These are phyloP conservation scores for Hamamelis virginiana DNA, from an alignment of 164 flowering plant species.

Conservation along the genomic window DNA sequence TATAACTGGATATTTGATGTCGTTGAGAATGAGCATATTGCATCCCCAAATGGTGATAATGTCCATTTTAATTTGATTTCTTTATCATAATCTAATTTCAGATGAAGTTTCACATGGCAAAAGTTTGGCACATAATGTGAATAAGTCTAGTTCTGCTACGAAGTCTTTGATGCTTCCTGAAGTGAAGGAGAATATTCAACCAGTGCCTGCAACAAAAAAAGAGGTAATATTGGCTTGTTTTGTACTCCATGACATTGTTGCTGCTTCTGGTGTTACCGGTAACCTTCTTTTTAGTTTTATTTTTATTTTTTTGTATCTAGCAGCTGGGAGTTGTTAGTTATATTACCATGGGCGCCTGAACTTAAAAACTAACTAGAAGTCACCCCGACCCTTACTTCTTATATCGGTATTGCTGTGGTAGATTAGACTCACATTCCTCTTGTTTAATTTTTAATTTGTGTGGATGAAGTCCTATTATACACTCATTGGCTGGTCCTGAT, in stretches of 20 bases:
- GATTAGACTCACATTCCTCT: too few species aligned
- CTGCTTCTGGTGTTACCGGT: background rate
- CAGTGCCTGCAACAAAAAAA: conserved; percentile 15
- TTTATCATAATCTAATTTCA: conserved; percentile 12
- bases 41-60: background rate
- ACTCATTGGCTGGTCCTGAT: too few species aligned
- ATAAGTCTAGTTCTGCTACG: conserved; percentile 12
- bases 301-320: too few species aligned
- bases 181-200: conserved; percentile 26
- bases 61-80: background rate
- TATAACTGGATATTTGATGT: background rate
- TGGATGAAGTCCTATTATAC: too few species aligned
- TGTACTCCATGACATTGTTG: background rate
- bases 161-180: conserved; percentile 20
- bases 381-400: too few species aligned
- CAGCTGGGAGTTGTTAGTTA: too few species aligned
- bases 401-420: too few species aligned
- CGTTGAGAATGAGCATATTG: background rate
- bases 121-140: conserved; percentile 12
- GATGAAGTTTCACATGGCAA: conserved; percentile 24
- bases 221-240: conserved; percentile 25
- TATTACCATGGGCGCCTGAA: too few species aligned
- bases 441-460: too few species aligned
- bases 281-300: too few species aligned
- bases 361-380: too few species aligned